Base-by-base conservation (phyloP, 768 basidiomycete genomes). In the Scleroderma bovista region DNA sequence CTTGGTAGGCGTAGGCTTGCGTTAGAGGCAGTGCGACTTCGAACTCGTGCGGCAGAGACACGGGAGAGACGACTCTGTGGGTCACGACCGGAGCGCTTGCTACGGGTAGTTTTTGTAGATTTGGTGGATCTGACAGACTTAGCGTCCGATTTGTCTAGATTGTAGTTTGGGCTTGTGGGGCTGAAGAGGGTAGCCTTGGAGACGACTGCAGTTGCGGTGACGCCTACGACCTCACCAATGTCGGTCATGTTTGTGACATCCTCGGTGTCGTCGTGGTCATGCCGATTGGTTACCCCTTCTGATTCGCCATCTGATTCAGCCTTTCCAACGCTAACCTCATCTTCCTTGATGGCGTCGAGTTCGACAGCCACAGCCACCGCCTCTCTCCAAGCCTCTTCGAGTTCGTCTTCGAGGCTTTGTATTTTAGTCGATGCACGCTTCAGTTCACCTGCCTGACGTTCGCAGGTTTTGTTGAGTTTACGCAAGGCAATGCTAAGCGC, bases 351-450 rank as follows among this genome's bases (percentile, higher is more conserved):
- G 38, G 79, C 79, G 61, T 91, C 87, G 58, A 89, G 75, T 61
- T 89, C 85, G 46, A 71, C 64, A 1, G 88, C 89, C 56, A 89
- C 71, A 37, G 77, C 78, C 57, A 88, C 83, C 2, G 87, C 89
- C 51, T 84, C 81, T 42, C 75, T 75, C 89, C 89, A 91, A 1
- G 88, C 89, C 47, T 91, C 89, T 43, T 84, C 80, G 20, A 90
- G 71, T 55, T 88, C 85, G 13, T 76, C 84, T 57, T 85, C 75
- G 19, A 91, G 75, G 46, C 77, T 72, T 22, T 67, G 67, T 20
- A 86, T 75, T 33, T 73, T 71, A 11, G 72, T 60, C 47, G 72
- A 73, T 5, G 77, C 72, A 8, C 70, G 65, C 26, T 69, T 63
- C 23, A 88, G 72, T 23, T 90, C 86, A 2, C 71, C 61, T 0